Conservation (phyloP, 2,329 filamentous ascomycete genomes). For the Immersiporthe knoxdaviesiana region DNA sequence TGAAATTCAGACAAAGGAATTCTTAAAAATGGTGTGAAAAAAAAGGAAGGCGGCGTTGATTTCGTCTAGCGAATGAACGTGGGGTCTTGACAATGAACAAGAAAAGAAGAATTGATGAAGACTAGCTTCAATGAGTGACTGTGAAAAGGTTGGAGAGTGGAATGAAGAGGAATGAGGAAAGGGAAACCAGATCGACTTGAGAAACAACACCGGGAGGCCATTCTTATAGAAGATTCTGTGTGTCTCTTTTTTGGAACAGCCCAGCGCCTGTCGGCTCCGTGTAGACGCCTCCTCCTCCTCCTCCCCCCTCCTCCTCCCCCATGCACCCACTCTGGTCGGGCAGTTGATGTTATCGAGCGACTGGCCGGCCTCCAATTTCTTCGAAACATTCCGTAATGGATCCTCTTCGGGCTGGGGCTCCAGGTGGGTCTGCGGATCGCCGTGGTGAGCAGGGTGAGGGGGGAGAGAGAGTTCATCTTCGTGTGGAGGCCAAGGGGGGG, state of each 20-base stretch:
- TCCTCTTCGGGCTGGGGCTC: conserved; percentile 12
- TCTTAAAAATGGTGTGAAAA: neutral
- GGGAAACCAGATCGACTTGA: neutral
- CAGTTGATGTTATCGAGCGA: conserved; percentile 8
- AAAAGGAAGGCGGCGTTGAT: conserved; percentile 14
- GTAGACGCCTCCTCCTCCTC: neutral
- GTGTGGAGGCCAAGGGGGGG: neutral
- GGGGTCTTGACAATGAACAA: conserved; percentile 19
- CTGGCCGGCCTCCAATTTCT: conserved; percentile 23
- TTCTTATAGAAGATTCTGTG: conserved; percentile 19
- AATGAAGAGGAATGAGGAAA: conserved; percentile 26
- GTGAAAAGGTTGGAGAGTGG: conserved; percentile 20
- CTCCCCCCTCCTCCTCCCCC: too few relatives aligned
- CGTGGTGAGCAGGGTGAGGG: neutral
- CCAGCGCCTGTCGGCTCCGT: neutral
- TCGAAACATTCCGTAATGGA: conserved; percentile 27
- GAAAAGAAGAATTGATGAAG: conserved; percentile 29
- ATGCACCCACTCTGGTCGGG: neutral
- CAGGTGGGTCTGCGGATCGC: neutral
- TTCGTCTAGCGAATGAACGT: conserved; percentile 30
- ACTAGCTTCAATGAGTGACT: conserved; percentile 30
- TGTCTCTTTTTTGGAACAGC: neutral
- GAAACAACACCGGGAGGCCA: neutral
- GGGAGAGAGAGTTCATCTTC: neutral
- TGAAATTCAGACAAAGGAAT: neutral